phyloP scores from a whole-genome alignment of 2,329 filamentous ascomycete species.

The Hypoxylon sp. region DNA sequence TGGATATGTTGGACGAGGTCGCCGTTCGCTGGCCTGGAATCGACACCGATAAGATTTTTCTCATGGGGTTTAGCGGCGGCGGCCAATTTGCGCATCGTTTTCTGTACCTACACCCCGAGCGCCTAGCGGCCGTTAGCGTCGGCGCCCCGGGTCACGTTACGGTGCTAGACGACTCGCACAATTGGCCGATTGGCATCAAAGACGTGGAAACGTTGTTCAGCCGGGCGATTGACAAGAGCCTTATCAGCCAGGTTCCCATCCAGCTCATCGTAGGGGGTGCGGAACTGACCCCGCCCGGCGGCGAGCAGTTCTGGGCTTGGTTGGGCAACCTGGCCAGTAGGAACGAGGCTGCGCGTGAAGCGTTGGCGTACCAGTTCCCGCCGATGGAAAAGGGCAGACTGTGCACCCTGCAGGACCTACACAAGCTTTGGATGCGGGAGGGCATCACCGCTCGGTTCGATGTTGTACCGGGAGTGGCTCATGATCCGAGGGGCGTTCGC shows the following conservation, averaged over 20 bases:
- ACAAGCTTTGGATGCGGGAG: slow-evolving; percentile 36
- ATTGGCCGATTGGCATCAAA: slow-evolving; percentile 42
- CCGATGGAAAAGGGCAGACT: slow-evolving; percentile 30
- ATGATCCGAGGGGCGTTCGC: slow-evolving; percentile 37
- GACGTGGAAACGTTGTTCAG: slow-evolving; percentile 40
- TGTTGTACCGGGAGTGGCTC: slow-evolving; percentile 42
- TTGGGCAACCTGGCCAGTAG: slow-evolving; percentile 7
- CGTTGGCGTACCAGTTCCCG: slow-evolving; percentile 3
- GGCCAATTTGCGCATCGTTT: slow-evolving; percentile 51
- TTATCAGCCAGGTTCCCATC: slow-evolving; percentile 35
- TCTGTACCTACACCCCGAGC: slow-evolving; percentile 50
- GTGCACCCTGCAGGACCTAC: slow-evolving; percentile 29
- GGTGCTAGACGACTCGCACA: slow-evolving; percentile 38
- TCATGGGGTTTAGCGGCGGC: slow-evolving; percentile 50
- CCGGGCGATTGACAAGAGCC: slow-evolving; percentile 24
- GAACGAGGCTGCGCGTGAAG: background rate
- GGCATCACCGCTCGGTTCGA: slow-evolving; percentile 42
- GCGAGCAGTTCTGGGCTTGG: slow-evolving; percentile 44
- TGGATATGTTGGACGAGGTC: slow-evolving; percentile 50
- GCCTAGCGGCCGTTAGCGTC: slow-evolving; percentile 46
- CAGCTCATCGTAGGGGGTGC: slow-evolving; percentile 43
- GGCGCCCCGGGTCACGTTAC: slow-evolving; percentile 50
- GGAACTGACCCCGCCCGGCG: slow-evolving; percentile 39
- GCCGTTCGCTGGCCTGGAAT: slow-evolving; percentile 47
- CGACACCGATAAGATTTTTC: slow-evolving; percentile 44